Percentiles rank a stretch among this genome's conserved stretches.
phyloP scores from a whole-genome alignment of 2,329 filamentous ascomycete genomes.

The Alternaria postmessia region DNA sequence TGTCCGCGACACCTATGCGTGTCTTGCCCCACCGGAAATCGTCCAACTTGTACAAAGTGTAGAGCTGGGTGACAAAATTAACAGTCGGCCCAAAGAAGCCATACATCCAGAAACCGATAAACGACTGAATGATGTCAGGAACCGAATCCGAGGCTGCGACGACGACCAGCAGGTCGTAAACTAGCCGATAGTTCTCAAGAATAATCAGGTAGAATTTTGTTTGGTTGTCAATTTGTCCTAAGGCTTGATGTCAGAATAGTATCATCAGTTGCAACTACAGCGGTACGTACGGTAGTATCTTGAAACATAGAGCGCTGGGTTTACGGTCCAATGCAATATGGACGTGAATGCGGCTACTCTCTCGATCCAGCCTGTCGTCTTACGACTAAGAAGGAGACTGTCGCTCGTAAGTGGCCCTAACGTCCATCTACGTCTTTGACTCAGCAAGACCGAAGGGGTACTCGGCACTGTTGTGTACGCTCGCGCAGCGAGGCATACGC shows the following conservation, averaged over 20 bases:
- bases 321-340: conserved; percentile 2
- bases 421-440: conserved; percentile 13
- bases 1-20: not conserved
- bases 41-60: conserved; percentile 10
- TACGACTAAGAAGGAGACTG: conserved; percentile 4
- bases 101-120: conserved; percentile 1
- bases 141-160: not conserved
- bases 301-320: conserved; percentile 8
- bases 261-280: not conserved
- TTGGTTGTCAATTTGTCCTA: not conserved
- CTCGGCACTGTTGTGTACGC: conserved; percentile 7
- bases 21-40: conserved; percentile 17
- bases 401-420: conserved; percentile 14
- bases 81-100: not conserved
- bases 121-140: not conserved
- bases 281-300: conserved; percentile 5
- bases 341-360: conserved; percentile 7
- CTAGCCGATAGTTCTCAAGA: conserved; percentile 1
- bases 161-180: not conserved
- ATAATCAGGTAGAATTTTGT: not conserved
- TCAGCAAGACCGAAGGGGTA: conserved; percentile 7
- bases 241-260: not conserved
- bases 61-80: conserved; percentile 4
- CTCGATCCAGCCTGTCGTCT: conserved; percentile 8
- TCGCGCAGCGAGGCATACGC: conserved; percentile 3